Base-by-base conservation (phyloP, 768 basidiomycete genomes). In the Tylopilus plumbeoviolaceoides region DNA sequence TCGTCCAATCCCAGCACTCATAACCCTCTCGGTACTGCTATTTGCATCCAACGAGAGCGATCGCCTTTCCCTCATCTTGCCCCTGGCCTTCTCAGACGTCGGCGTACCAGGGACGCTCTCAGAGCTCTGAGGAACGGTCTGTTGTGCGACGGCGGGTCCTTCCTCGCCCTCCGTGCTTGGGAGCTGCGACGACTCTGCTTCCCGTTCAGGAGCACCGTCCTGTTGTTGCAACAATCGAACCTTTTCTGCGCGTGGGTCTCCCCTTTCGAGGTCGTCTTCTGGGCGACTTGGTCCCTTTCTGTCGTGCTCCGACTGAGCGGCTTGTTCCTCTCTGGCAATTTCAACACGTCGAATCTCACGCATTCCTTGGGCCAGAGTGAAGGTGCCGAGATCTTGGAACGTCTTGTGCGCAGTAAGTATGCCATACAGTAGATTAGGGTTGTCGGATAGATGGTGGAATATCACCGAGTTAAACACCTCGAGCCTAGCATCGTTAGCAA, bases 381-480 rank as follows among this genome's bases (percentile, higher is more conserved):
- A 95, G 0, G 89, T 95, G 2, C 92, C 92, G 17, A 99, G 77
- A 56, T 90, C 85, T 66, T 97, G 89, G 66, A 99, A 95, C 2
- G 78, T 75, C 59, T 88, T 85, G 68, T 93, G 90, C 0, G 91
- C 79, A 8, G 88, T 82, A 4, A 98, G 73, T 47, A 98, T 82
- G 4, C 86, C 87, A 65, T 97, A 95, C 44, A 93, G 75, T 35
- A 98, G 69, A 62, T 95, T 89, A 0, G 95, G 85, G 65, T 97
- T 98, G 28, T 90, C 86, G 39, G 80, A 75, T 14, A 93, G 75
- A 58, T 91, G 83, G 61, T 89, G 78, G 38, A 86, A 78, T 46
- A 97, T 79, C 51, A 97, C 76, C 5, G 85, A 80, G 67, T 94
- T 97, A 75, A 99, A 93, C 2, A 87, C 82, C 67, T 99, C 97